Base-by-base conservation (phyloP, 1,284 basidiomycete genomes). In the Salmacisia buchloeana region DNA sequence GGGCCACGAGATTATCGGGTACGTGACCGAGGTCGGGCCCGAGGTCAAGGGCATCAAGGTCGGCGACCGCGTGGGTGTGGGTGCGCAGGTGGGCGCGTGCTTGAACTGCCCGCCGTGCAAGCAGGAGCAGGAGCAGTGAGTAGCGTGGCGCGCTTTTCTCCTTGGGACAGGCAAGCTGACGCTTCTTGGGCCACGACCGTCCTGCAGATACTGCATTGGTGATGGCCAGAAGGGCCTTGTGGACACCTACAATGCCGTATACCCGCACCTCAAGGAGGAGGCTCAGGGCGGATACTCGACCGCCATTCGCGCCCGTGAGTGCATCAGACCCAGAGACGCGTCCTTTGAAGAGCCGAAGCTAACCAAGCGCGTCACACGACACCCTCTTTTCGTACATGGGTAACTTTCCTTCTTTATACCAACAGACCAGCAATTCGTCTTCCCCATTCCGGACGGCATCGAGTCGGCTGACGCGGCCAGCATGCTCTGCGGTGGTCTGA, bases 1-100 rank as follows among this genome's bases (percentile, higher is more conserved):
- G 5, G 83, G 83, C 35, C 87, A 88, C 77, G 87, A 88, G 78
- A 87, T 88, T 67, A 81, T 85, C 61, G 86, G 87, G n/a, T 81
- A 80, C 10, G 86, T 85, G 25, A 71, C 70, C 67, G 65, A 69
- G 64, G 76, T 78, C 31, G 76, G 76, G 57, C 72, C 69, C 52
- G 83, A 85, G 60, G 86, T 87, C 59, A 83, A 81, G 36, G 83
- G 81, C 61, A 83, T 87, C 81, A 86, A 86, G 72, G 82, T 85
- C 45, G 86, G 86, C 58, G 85, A 88, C 74, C 81, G 85, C 18
- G 87, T 85, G 63, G 87, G 87, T 62, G 86, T 88, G 15, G 87
- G 87, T 27, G 86, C 86, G 2, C 84, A 85, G 75, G 83, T 86
- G 43, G 82, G 80, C 57, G 82, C 83, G 12, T 87, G 86, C 79